phyloP scores from a whole-genome alignment of 2,329 filamentous ascomycete species.

The Cryoendolithus antarcticus region DNA sequence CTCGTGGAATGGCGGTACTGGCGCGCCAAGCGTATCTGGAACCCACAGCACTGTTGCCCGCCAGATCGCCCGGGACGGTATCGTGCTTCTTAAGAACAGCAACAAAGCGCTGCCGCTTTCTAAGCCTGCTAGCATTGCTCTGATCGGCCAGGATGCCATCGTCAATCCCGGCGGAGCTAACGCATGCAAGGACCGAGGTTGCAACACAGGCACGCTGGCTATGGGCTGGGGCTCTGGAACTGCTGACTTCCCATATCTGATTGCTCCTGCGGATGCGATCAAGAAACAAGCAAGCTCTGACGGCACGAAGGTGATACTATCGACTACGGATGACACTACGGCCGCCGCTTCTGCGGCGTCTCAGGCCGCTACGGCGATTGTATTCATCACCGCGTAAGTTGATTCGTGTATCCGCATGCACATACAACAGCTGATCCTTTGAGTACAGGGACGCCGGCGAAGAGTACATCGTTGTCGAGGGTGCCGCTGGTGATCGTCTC shows the following conservation, averaged over 20 bases:
- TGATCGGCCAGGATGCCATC: slow-evolving; percentile 30
- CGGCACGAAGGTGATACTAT: slow-evolving; percentile 21
- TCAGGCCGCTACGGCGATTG: slow-evolving; percentile 34
- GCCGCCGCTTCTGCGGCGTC: slow-evolving; percentile 2
- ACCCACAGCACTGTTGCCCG: slow-evolving; percentile 34
- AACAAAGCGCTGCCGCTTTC: slow-evolving; percentile 42
- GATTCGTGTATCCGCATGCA: slow-evolving; percentile 25
- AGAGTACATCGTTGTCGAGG: slow-evolving; percentile 31
- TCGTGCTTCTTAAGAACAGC: slow-evolving; percentile 52
- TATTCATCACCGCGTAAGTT: slow-evolving; percentile 42
- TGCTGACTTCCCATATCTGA: slow-evolving; percentile 26
- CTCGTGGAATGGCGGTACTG: slow-evolving; percentile 26
- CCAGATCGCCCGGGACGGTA: slow-evolving; percentile 42
- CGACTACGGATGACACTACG: slow-evolving; percentile 19
- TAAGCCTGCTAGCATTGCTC: slow-evolving; percentile 27
- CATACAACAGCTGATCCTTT: too few species aligned
- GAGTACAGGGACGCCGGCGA: slow-evolving; percentile 26
- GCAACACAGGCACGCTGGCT: slow-evolving; percentile 36
- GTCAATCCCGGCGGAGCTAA: slow-evolving; percentile 57
- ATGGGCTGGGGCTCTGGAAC: slow-evolving; percentile 32
- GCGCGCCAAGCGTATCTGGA: slow-evolving; percentile 43
- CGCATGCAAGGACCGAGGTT: slow-evolving; percentile 63
- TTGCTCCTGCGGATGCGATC: slow-evolving; percentile 31
- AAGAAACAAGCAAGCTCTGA: slow-evolving; percentile 18
- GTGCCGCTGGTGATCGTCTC: slow-evolving; percentile 32